A percentile compares a stretch with the other conserved stretches of the same genome.
Conservation (phyloP, 2,329 filamentous ascomycete species). For the Exophiala xenobiotica region DNA sequence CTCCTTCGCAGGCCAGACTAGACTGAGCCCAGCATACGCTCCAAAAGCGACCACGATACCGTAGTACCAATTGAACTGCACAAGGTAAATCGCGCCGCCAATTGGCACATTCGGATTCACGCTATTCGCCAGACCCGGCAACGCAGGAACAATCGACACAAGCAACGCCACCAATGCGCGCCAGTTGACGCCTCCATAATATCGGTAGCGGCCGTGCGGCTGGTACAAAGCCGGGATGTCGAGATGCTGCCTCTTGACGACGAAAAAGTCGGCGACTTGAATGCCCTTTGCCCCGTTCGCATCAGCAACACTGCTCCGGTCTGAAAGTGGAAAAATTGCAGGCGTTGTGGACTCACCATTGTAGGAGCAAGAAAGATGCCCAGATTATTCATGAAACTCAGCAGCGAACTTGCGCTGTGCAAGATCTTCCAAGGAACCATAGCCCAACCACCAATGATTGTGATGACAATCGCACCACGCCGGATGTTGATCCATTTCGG, state of each 20-base stretch:
- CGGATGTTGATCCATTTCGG: conserved; percentile 55
- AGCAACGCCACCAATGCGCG: conserved; percentile 60
- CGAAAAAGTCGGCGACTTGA: conserved; percentile 25
- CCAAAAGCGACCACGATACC: conserved; percentile 58
- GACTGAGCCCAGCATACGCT: conserved; percentile 52
- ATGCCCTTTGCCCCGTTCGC: conserved; percentile 12
- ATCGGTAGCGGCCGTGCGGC: conserved; percentile 20
- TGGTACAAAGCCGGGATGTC: conserved; percentile 23
- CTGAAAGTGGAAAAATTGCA: not conserved
- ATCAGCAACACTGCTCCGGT: not conserved
- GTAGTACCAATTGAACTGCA: conserved; percentile 64
- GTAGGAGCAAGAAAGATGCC: not conserved
- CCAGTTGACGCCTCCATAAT: conserved; percentile 55
- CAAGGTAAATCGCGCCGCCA: conserved; percentile 54
- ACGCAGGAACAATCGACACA: conserved; percentile 54
- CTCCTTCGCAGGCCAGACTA: conserved; percentile 15
- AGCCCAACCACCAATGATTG: conserved; percentile 44
- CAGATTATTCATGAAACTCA: conserved; percentile 39
- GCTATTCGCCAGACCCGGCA: conserved; percentile 53
- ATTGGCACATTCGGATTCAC: conserved; percentile 32
- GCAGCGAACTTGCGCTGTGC: conserved; percentile 40
- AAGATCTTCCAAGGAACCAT: conserved; percentile 50
- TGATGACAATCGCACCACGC: conserved; percentile 41
- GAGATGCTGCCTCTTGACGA: conserved; percentile 19
- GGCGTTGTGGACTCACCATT: not conserved